Conservation (phyloP, 2,329 filamentous ascomycete genomes). For the Colletotrichum paranaense region DNA sequence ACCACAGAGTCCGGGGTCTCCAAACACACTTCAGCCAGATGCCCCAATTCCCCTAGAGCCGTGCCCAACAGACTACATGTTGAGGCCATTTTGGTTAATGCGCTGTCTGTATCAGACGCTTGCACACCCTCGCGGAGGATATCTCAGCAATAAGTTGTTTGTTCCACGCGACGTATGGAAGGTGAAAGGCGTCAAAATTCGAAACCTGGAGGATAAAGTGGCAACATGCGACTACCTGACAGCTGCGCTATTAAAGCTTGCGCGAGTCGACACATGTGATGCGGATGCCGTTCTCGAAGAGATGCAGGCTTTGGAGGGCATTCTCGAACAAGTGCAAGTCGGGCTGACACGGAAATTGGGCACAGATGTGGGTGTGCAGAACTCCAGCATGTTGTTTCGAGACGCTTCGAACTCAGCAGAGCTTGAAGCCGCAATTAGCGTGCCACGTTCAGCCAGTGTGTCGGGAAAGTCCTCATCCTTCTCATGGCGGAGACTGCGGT, state of each 20-base stretch:
- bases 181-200: constrained; percentile 93
- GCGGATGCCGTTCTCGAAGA: constrained; percentile 93
- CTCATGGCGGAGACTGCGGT: constrained; percentile 89
- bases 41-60: constrained; percentile 86
- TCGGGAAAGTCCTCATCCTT: constrained; percentile 83
- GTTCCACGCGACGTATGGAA: constrained; percentile 93
- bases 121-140: constrained; percentile 90
- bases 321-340: constrained; percentile 87
- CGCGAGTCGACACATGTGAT: constrained; percentile 86
- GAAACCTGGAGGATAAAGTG: constrained; percentile 92
- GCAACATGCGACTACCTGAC: constrained; percentile 91
- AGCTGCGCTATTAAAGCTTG: constrained; percentile 85
- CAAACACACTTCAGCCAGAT: constrained; percentile 70
- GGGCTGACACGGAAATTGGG: constrained; percentile 85
- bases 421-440: constrained; percentile 50
- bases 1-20: constrained; percentile 71
- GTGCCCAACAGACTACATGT: constrained; percentile 86
- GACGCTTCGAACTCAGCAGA: constrained; percentile 67
- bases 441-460: constrained; percentile 69
- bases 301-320: constrained; percentile 87
- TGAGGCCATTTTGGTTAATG: constrained; percentile 99
- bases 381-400: constrained; percentile 79
- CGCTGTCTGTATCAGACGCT: constrained; percentile 93
- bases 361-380: constrained; percentile 89
- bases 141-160: constrained; percentile 91